These are phyloP conservation scores for Hirsutella thompsonii DNA, from an alignment of 2,329 filamentous ascomycete genomes.

Conservation along the genomic window DNA sequence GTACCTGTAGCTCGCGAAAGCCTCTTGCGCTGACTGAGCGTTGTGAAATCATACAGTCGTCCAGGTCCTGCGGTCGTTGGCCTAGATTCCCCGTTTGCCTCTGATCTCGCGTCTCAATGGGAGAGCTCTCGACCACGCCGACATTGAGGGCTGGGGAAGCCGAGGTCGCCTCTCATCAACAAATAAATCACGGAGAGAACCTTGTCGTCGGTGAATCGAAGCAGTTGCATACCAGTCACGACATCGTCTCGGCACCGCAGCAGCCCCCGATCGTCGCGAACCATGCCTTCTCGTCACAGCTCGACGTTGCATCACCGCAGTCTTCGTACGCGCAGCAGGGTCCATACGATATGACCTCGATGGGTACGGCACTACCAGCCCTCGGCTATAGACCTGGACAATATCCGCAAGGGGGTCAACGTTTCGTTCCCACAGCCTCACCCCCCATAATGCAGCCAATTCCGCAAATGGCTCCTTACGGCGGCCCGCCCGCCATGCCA, in stretches of 20 bases:
- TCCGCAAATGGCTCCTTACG: slow-evolving; percentile 27
- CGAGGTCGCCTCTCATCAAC: slow-evolving; percentile 6
- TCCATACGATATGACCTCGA: slow-evolving; percentile 33
- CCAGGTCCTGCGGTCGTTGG: too few relatives aligned
- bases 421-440: slow-evolving; percentile 20
- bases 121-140: slow-evolving; percentile 16
- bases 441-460: slow-evolving; percentile 24
- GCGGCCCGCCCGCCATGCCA: slow-evolving; percentile 22
- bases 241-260: neutral
- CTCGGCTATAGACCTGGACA: slow-evolving; percentile 24
- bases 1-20: too few relatives aligned
- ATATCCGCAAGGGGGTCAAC: slow-evolving; percentile 21
- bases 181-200: neutral
- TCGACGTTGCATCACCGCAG: slow-evolving; percentile 24
- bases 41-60: neutral
- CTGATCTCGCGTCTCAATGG: slow-evolving; percentile 14
- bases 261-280: slow-evolving; percentile 10
- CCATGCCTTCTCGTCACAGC: slow-evolving; percentile 27
- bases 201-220: neutral
- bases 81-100: neutral
- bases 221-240: neutral
- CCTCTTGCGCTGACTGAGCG: neutral
- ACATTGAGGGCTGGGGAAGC: slow-evolving; percentile 8
- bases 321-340: slow-evolving; percentile 11
- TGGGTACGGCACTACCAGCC: slow-evolving; percentile 31